These are phyloP conservation scores for Lolium multiflorum DNA, from an alignment of 176 grass and related monocot genomes.

Conservation along the genomic window DNA sequence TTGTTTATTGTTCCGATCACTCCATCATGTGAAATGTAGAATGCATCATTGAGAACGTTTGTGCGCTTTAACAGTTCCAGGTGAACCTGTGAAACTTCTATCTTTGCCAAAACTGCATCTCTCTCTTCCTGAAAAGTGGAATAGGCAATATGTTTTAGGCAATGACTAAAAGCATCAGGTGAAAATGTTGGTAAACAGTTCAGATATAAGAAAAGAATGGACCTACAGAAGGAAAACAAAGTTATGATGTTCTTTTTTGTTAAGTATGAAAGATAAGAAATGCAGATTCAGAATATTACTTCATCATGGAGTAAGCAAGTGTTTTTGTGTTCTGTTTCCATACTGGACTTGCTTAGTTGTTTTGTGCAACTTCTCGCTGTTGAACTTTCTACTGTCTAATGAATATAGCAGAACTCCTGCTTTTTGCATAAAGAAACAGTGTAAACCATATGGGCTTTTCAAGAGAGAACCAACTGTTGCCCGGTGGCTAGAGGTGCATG, in stretches of 20 bases:
- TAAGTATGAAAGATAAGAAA: background rate
- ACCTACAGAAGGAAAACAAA: slow-evolving; percentile 9
- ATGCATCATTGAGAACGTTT: slow-evolving; percentile 91
- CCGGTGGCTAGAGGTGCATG: background rate
- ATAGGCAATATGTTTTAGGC: slow-evolving; percentile 4
- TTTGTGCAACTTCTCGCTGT: too few relatives aligned
- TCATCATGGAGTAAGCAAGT: too few relatives aligned
- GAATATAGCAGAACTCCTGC: too few relatives aligned
- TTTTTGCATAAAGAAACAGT: too few relatives aligned
- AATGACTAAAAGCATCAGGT: background rate
- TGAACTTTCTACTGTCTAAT: too few relatives aligned
- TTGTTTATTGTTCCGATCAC: slow-evolving; percentile 96
- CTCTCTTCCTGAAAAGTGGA: slow-evolving; percentile 77
- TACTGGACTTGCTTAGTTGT: too few relatives aligned
- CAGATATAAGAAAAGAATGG: background rate
- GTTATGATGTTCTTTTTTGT: background rate
- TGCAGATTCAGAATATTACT: too few relatives aligned
- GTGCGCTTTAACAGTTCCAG: slow-evolving; percentile 87
- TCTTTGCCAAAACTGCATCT: slow-evolving; percentile 92
- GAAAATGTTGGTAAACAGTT: background rate
- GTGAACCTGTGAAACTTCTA: slow-evolving; percentile 93
- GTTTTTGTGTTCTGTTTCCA: too few relatives aligned
- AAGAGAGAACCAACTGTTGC: background rate
- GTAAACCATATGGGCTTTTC: background rate
- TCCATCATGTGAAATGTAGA: slow-evolving; percentile 91